Evolutionary conservation across 2,329 filamentous ascomycete genomes (phyloP), one percentile per base, ranked within the genome.

Genomic region (Arachnopeziza araneosa): DNA sequence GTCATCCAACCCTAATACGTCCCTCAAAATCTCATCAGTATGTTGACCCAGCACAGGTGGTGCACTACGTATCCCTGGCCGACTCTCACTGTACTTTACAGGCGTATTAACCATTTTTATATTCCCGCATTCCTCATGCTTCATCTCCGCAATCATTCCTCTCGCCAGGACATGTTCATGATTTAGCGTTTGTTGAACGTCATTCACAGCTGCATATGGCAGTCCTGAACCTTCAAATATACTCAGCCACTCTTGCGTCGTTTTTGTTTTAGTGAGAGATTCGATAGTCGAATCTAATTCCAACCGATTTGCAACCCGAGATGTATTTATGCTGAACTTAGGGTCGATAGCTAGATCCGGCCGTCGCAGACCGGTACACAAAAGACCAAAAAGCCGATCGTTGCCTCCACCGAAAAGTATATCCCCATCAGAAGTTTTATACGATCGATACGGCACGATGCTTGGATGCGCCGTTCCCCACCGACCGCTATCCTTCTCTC

Each of bases 391-490:
- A 1, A 90, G 78, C 6, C 83, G 80, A 69, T 90, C 85, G 66
- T 91, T 91, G n/a, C 86, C 87, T 26, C 87, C 87, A 4, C 88
- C 88, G 53, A 90, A 80, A 22, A 91, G 79, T 44, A 91, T 80
- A 60, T 85, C 83, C n/a, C 86, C 85, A 63, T 91, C 86, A 58
- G 82, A 83, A 3, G 88, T 90, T 69, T 84, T 81, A 73, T 90
- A 99, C 0, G 91, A 91, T 69, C 88, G 87, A 74, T 99, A 99
- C 0, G 95, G 95, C 0, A 99, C 95, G 56, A 63, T 50, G 77
- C 76, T 78, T 91, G 90, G 95, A 79, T 99, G 95, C 51, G 93
- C 93, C 2, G 95, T 99, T 7, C 95, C 95, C 93, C 95, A 98
- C 64, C 95, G 83, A 0, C 95, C 95, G 0, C 86, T 84, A 72